Base-by-base conservation (phyloP, 805 yeast genomes). In the Candida bentonensis region DNA sequence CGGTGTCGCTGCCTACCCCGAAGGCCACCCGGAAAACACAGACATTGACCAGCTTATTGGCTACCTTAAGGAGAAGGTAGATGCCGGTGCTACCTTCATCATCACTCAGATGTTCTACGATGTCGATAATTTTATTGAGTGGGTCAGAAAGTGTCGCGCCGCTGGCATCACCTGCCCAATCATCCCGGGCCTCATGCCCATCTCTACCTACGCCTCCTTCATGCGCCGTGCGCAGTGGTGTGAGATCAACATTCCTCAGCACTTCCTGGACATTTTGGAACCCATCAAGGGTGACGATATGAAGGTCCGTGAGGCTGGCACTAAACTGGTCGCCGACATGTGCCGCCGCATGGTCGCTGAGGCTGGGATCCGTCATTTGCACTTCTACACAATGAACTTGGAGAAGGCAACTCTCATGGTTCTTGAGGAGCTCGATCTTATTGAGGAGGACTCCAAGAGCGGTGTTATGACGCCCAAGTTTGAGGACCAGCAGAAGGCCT, bases 141-240 rank as follows among this genome's bases (percentile, higher is more conserved):
- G 98, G 98, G 85, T 92, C 55, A 61, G 69, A 17, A 64, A 67
- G 47, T 73, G 89, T 45, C 74, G 89, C 52, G 76, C 70, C 21
- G 67, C 68, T 21, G 96, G 95, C 21, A 73, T 92, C 50, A 69
- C 69, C 33, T 78, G 84, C 44, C 97, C 97, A 23, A 83, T 92
- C 51, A 80, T 92, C 47, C 98, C 98, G 1, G 98, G 98, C 13
- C 87, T 92, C 62, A 92, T 92, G 98, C 98, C 98, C 21, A 88
- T 92, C 47, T 79, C 94, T n/a, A 85, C 96, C 2, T 88, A 89
- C 64, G 82, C 94, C 22, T 78, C 95, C 2, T 92, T 92, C 60
- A 63, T 87, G 50, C 80, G 98, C 67, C 77, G 98, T 61, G 95
- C 96, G 17, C 78, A 78, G 44, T 92, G 98, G 98, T 86, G 94